Evolutionary conservation across 1,284 basidiomycete genomes (phyloP), one percentile per base, ranked within the genome.

Genomic region (Trametes pubescens): DNA sequence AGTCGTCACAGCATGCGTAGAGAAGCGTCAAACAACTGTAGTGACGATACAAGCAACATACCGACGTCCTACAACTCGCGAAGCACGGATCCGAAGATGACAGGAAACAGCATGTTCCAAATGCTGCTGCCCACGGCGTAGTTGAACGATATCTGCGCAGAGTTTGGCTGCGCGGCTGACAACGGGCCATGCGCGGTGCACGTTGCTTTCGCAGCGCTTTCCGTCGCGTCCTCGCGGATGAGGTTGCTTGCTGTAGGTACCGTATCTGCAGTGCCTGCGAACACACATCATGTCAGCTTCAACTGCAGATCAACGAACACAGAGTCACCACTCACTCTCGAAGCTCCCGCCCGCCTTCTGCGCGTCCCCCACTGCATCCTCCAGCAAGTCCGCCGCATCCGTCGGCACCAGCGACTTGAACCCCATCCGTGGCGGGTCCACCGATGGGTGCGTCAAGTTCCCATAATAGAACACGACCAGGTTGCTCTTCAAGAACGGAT

Each of bases 391-490:
- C 29, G 62, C 72, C 5, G 86, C 87, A 66, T 89, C 80, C 10
- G 64, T 34, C 1, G 88, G 86, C 3, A 91, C 87, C 0, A 86
- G 89, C 11, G 89, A 91, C 49, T 88, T 69, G 61, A 92, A 82
- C 5, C 90, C 90, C 59, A 92, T 84, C 16, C 85, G 82, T 0
- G 90, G 87, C 1, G 84, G 84, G 71, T 91, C 88, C 53, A 77
- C 75, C 0, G 84, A 86, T 1, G 89, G 89, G 65, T 86, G 80
- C 0, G 83, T 84, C 47, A 91, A 71, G 69, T 90, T 88, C 24
- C 89, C 89, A 65, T 84, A 90, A 72, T 90, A 85, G 72, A 86
- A 91, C 29, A 84, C 74, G 16, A 79, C 76, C 35, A 76, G 64
- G 61, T 75, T 79, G 69, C 77, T 76, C 72, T 79, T 80, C 52